Percentiles rank a stretch among this genome's conserved stretches.
phyloP scores from a whole-genome alignment of 2,329 filamentous ascomycete species.

The Paraconiothyrium brasiliense region DNA sequence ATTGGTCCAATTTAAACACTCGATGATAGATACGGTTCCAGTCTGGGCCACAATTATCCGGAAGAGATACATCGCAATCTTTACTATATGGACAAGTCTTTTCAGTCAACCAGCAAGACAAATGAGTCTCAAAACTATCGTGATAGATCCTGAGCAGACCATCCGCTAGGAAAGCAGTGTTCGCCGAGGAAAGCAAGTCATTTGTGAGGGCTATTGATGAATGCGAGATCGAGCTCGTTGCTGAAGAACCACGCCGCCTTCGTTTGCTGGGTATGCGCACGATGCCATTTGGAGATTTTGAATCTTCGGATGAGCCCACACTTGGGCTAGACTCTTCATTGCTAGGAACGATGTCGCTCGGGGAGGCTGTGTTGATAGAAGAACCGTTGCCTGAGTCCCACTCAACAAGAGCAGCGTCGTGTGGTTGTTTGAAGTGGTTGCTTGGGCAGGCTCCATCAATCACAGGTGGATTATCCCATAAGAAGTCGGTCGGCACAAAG shows the following conservation, averaged over 20 bases:
- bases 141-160: conserved; percentile 62
- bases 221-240: conserved; percentile 30
- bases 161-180: conserved; percentile 54
- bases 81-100: conserved; percentile 62
- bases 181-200: conserved; percentile 45
- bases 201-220: conserved; percentile 34
- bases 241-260: conserved; percentile 35
- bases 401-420: conserved; percentile 21
- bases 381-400: conserved; percentile 38
- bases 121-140: conserved; percentile 63
- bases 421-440: conserved; percentile 26
- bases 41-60: conserved; percentile 50
- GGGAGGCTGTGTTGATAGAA: conserved; percentile 33
- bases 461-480: not conserved
- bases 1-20: conserved; percentile 59
- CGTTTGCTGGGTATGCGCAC: conserved; percentile 33
- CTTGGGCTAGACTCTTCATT: conserved; percentile 22
- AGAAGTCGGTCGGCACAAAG: not conserved
- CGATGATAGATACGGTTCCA: conserved; percentile 64
- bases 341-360: conserved; percentile 31
- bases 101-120: conserved; percentile 65
- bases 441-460: conserved; percentile 10
- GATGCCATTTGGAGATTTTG: conserved; percentile 18
- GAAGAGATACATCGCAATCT: conserved; percentile 35
- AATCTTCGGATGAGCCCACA: conserved; percentile 18